Percentiles rank a stretch among this genome's conserved stretches.
Conservation (phyloP, 179 eudicot species). For the Carnegiea gigantea region DNA sequence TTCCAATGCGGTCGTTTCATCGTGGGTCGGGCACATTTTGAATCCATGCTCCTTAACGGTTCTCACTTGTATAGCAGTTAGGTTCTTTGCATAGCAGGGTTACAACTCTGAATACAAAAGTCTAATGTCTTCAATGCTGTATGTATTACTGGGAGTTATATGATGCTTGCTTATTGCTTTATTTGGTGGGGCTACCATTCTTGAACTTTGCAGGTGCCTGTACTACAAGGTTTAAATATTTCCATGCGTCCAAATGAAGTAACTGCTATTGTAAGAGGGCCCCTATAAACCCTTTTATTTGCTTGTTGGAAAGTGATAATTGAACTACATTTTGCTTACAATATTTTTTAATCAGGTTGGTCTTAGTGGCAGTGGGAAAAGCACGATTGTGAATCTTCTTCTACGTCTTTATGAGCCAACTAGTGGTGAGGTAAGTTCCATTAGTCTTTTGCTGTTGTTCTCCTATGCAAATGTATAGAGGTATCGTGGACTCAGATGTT, state of each 20-base stretch:
- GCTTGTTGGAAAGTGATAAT: background rate
- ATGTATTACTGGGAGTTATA: background rate
- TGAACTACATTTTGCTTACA: constrained; percentile 15
- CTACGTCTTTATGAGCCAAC: constrained; percentile 96
- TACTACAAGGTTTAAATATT: constrained; percentile 57
- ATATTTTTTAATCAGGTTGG: constrained; percentile 67
- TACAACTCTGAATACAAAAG: background rate
- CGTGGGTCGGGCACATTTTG: no score
- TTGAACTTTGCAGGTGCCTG: constrained; percentile 61
- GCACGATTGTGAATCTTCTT: constrained; percentile 91
- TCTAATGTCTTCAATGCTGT: background rate
- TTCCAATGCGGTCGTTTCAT: no score
- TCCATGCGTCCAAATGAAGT: constrained; percentile 86
- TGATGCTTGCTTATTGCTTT: constrained; percentile 1
- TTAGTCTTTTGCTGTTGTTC: constrained; percentile 7
- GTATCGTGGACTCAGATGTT: background rate
- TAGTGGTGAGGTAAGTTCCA: constrained; percentile 69
- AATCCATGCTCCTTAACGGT: background rate
- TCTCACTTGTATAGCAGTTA: background rate
- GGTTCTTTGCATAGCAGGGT: background rate
- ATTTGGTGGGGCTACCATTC: constrained; percentile 27
- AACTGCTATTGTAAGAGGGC: constrained; percentile 75
- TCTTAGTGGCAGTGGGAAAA: constrained; percentile 98
- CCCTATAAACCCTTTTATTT: constrained; percentile 1
- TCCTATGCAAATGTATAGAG: background rate